Conservation (phyloP, 2,329 filamentous ascomycete genomes). For the Exserohilum rostratum region DNA sequence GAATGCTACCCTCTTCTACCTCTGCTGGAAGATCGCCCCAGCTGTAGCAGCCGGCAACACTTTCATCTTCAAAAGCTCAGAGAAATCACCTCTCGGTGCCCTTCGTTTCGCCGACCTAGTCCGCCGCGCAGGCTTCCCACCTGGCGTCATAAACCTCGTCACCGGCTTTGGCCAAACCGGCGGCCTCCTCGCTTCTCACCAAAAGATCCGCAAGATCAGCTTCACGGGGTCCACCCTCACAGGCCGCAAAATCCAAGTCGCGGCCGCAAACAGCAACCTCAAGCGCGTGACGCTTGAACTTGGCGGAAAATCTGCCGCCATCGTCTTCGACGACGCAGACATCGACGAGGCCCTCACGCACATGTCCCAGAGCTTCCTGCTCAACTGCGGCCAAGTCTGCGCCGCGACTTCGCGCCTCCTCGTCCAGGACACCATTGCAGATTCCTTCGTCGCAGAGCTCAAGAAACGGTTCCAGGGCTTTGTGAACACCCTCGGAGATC, state of each 20-base stretch:
- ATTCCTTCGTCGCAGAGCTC: slow-evolving; percentile 25
- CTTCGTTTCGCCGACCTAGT: slow-evolving; percentile 66
- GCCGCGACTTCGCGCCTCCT: slow-evolving; percentile 37
- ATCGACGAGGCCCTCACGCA: slow-evolving; percentile 50
- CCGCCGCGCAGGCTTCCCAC: slow-evolving; percentile 60
- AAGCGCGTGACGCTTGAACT: slow-evolving; percentile 60
- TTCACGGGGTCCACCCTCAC: slow-evolving; percentile 68
- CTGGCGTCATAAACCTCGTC: slow-evolving; percentile 66
- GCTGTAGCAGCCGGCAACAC: slow-evolving; percentile 63
- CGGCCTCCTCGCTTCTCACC: slow-evolving; percentile 63
- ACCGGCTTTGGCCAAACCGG: slow-evolving; percentile 66
- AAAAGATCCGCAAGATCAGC: slow-evolving; percentile 65
- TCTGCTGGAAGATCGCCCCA: slow-evolving; percentile 60
- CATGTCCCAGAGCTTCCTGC: slow-evolving; percentile 53
- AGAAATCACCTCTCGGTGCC: slow-evolving; percentile 62
- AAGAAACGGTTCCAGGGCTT: not conserved
- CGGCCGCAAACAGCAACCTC: slow-evolving; percentile 57
- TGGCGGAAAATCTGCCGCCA: slow-evolving; percentile 67
- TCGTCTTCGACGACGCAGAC: slow-evolving; percentile 61
- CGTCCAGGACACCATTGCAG: slow-evolving; percentile 44
- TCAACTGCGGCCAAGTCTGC: slow-evolving; percentile 62
- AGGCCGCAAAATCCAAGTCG: slow-evolving; percentile 61
- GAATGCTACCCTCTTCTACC: slow-evolving; percentile 49
- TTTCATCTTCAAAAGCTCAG: slow-evolving; percentile 63
- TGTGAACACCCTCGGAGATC: not conserved